phyloP scores from a whole-genome alignment of 2,329 filamentous ascomycete species.

The Diaporthe sp. region DNA sequence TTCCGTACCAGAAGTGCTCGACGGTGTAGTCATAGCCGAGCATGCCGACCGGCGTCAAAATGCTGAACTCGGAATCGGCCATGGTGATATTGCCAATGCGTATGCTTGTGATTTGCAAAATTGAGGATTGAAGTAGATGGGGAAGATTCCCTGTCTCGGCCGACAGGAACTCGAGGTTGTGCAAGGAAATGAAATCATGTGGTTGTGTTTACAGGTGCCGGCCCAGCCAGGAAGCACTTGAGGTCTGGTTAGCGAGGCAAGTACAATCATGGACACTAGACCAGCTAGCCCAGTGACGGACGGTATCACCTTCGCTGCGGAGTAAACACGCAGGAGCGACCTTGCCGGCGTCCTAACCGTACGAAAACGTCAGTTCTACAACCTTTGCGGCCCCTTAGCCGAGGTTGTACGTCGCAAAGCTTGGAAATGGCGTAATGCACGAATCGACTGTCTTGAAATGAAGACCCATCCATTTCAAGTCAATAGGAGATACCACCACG shows the following conservation, averaged over 20 bases:
- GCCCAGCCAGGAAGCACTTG: neutral
- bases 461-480: neutral
- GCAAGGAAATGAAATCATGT: neutral
- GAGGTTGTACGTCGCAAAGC: neutral
- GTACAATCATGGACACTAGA: neutral
- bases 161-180: no score
- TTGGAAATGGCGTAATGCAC: neutral
- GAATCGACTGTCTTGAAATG: neutral
- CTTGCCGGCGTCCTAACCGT: neutral
- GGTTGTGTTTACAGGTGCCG: neutral
- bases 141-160: neutral
- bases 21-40: constrained; percentile 47
- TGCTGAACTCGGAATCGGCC: constrained; percentile 27
- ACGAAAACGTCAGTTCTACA: neutral
- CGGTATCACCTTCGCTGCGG: neutral
- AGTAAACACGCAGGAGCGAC: neutral
- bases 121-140: neutral
- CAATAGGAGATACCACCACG: neutral
- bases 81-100: neutral
- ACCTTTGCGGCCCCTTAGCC: neutral
- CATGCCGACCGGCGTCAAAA: constrained; percentile 47
- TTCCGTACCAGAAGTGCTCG: constrained; percentile 34
- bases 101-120: neutral
- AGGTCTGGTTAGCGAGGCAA: neutral
- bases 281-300: neutral